phyloP scores from a whole-genome alignment of 1,284 basidiomycete species.

The Coniferiporia weirii region DNA sequence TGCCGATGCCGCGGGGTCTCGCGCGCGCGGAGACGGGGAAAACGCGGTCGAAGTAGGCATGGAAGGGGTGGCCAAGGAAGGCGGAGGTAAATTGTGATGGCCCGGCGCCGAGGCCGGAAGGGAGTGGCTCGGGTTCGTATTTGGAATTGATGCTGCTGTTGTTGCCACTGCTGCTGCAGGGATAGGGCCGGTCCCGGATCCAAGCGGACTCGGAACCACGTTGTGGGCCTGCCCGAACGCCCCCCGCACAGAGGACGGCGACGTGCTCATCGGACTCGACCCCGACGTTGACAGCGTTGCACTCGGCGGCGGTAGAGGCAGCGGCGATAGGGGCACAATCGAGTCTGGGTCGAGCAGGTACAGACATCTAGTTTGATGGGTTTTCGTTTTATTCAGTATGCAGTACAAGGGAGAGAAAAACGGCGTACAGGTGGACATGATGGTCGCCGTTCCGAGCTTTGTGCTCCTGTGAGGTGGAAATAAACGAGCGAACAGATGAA shows the following conservation, averaged over 20 bases:
- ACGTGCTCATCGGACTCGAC: no score
- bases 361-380: conserved; percentile 18
- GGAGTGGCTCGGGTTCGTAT: not conserved
- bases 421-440: conserved; percentile 73
- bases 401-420: conserved; percentile 15
- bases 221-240: no score
- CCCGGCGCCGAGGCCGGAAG: not conserved
- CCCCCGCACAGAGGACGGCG: not conserved
- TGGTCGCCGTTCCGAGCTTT: conserved; percentile 40
- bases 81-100: not conserved
- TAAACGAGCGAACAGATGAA: not conserved
- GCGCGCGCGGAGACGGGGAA: not conserved
- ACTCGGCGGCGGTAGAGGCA: conserved; percentile 12
- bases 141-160: not conserved
- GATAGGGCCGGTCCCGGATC: no score
- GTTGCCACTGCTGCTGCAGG: no score
- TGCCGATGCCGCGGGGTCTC: no score
- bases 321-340: conserved; percentile 18
- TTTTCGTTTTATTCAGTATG: conserved; percentile 2
- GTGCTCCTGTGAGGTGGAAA: conserved; percentile 22
- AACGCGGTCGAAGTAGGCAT: not conserved
- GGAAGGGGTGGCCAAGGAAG: not conserved
- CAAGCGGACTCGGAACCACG: no score
- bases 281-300: no score
- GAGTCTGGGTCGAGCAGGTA: conserved; percentile 27